A percentile compares a stretch with the other conserved stretches of the same genome.
phyloP scores from a whole-genome alignment of 2,329 filamentous ascomycete genomes.

The Ophiostoma pallidulum region DNA sequence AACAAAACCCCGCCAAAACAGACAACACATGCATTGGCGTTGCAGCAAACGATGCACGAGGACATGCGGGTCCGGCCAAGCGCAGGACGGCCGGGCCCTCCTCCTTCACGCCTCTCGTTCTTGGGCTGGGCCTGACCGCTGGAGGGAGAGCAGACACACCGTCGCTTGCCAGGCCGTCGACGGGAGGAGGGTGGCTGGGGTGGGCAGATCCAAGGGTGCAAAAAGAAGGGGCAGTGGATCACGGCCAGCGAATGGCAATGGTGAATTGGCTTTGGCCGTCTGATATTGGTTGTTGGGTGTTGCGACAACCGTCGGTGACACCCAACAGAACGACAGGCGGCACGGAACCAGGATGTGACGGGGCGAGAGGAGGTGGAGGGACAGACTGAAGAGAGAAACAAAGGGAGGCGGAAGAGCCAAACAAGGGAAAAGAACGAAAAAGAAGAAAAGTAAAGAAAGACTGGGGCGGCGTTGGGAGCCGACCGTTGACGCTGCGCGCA shows the following conservation, averaged over 20 bases:
- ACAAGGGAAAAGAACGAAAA: neutral
- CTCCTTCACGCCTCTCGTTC: no score
- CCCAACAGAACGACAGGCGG: neutral
- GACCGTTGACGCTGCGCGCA: neutral
- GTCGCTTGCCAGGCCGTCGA: neutral
- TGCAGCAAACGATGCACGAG: neutral
- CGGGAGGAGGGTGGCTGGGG: conserved; percentile 1
- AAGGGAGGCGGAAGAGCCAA: neutral
- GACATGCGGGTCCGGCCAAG: neutral
- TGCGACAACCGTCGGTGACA: conserved; percentile 3
- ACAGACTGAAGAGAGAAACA: neutral
- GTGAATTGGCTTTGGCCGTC: conserved; percentile 1
- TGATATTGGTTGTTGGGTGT: neutral
- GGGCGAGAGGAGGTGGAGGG: neutral
- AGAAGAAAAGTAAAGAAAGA: neutral
- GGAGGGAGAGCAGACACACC: no score
- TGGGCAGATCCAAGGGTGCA: neutral
- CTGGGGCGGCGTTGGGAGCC: neutral
- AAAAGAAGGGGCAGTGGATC: neutral
- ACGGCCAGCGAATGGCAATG: conserved; percentile 1
- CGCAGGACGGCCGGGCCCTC: neutral
- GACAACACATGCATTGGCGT: conserved; percentile 3
- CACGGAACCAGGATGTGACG: neutral
- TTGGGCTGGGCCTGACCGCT: no score
- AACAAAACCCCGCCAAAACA: neutral